These are phyloP conservation scores for Barbarea vulgaris DNA, from an alignment of 345 rosid genomes.

Conservation along the genomic window DNA sequence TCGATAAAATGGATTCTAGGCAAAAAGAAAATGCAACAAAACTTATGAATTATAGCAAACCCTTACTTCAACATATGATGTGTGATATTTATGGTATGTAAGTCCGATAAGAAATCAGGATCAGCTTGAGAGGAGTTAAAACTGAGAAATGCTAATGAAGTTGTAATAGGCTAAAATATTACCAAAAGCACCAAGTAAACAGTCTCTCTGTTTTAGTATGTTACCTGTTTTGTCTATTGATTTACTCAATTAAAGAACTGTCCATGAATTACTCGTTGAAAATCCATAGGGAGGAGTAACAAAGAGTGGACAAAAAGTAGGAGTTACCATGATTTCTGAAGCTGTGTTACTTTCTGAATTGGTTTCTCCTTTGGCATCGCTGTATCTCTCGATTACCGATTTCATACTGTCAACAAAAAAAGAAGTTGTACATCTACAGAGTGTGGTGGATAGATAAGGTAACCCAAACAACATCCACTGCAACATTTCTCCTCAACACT, in stretches of 20 bases:
- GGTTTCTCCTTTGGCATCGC: constrained; percentile 26
- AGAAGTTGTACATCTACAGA: constrained; percentile 4
- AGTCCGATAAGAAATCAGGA: background rate
- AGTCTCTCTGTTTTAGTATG: background rate
- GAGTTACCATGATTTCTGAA: constrained; percentile 31
- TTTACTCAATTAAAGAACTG: background rate
- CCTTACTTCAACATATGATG: background rate
- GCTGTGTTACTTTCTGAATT: constrained; percentile 8
- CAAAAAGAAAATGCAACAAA: background rate
- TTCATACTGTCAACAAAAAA: constrained; percentile 32
- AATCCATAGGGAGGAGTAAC: background rate
- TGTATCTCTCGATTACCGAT: constrained; percentile 38
- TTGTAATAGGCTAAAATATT: background rate
- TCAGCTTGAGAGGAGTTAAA: constrained; percentile 1
- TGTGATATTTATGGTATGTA: background rate
- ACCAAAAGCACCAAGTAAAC: constrained; percentile 1
- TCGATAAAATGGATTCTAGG: constrained; percentile 5
- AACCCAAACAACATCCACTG: constrained; percentile 23
- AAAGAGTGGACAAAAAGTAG: background rate
- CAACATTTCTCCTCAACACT: background rate
- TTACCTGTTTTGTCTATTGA: background rate
- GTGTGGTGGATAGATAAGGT: constrained; percentile 19
- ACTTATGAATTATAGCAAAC: constrained; percentile 9
- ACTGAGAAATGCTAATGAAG: constrained; percentile 12
- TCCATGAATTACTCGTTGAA: background rate